These are phyloP conservation scores for Raphanus raphanistrum DNA, from an alignment of 345 rosid genomes.

Conservation along the genomic window DNA sequence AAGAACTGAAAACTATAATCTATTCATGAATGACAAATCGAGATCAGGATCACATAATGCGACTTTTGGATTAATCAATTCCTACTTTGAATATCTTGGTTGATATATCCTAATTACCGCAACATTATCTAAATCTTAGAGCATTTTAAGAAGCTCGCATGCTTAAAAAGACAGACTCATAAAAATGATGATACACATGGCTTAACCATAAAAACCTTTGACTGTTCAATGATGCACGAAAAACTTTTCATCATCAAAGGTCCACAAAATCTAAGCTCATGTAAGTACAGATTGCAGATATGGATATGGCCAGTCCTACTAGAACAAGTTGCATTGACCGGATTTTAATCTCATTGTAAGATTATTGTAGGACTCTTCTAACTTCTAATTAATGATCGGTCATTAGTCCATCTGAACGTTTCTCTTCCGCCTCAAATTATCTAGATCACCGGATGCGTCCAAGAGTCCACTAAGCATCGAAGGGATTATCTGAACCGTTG, in stretches of 20 bases:
- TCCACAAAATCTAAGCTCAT: conserved; percentile 15
- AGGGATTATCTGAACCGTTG: conserved; percentile 2
- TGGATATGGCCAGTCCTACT: neutral
- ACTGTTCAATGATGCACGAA: conserved; percentile 2
- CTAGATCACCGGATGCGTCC: neutral
- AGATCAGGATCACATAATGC: neutral
- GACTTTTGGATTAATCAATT: neutral
- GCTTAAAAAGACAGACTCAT: neutral
- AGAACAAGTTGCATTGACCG: neutral
- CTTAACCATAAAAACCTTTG: neutral
- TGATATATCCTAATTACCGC: neutral
- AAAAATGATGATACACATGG: neutral
- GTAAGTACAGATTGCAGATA: conserved; percentile 8
- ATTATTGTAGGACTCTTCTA: neutral
- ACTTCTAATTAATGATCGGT: neutral
- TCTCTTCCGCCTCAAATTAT: neutral
- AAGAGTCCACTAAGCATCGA: neutral
- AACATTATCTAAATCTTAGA: neutral
- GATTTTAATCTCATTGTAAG: neutral
- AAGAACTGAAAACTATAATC: neutral
- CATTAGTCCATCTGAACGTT: conserved; percentile 2
- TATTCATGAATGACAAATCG: neutral
- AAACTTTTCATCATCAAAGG: neutral
- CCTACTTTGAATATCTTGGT: neutral
- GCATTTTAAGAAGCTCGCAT: neutral